Evolutionary conservation across 1,284 basidiomycete genomes (phyloP).

Genomic region (Tilletia walkeri): DNA sequence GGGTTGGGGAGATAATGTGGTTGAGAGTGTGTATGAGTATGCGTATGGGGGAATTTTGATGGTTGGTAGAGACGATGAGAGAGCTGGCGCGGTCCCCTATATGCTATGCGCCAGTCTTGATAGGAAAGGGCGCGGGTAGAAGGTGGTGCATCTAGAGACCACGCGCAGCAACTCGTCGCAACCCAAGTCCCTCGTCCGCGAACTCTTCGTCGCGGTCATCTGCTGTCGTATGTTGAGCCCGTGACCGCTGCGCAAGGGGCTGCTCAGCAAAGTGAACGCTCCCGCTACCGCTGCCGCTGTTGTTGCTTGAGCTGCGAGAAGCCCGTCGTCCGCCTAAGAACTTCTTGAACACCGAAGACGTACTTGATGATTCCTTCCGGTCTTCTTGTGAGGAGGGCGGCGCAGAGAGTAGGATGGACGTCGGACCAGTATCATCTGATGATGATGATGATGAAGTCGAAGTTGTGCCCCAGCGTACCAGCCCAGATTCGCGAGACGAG

Average conservation of each 20-base stretch:
- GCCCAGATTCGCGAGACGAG: background rate
- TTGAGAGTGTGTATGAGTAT: no score
- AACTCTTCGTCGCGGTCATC: background rate
- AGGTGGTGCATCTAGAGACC: background rate
- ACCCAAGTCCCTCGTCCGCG: background rate
- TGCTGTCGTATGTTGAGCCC: background rate
- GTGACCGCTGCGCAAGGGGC: background rate
- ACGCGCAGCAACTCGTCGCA: background rate
- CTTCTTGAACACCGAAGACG: background rate
- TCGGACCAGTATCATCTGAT: background rate
- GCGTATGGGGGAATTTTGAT: no score
- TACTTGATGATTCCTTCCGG: background rate
- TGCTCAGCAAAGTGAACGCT: conserved; percentile 5
- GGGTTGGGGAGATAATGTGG: no score
- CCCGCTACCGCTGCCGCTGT: background rate
- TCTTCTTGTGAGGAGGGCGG: background rate
- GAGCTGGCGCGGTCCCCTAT: no score
- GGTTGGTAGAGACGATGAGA: background rate
- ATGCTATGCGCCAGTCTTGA: no score
- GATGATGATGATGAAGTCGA: background rate
- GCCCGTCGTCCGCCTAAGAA: background rate
- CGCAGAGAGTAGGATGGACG: background rate
- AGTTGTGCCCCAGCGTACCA: conserved; percentile 5
- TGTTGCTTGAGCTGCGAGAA: background rate
- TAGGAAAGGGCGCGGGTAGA: no score